These are phyloP conservation scores for Pseudocercospora ulei DNA, from an alignment of 2,329 filamentous ascomycete species.

Conservation along the genomic window DNA sequence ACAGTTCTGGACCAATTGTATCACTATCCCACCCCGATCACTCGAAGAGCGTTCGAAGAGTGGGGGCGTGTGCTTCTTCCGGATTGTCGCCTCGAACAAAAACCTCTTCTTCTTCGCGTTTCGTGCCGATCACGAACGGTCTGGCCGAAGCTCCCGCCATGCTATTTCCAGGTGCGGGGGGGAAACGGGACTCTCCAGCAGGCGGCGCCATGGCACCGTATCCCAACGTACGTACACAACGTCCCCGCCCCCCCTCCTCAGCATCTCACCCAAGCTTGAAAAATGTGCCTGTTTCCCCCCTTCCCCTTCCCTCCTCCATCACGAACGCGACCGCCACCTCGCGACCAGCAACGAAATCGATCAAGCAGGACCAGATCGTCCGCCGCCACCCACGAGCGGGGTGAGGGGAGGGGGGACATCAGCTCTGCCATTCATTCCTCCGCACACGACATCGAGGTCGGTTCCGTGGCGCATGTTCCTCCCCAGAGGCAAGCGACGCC, in stretches of 20 bases:
- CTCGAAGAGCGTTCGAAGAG: conserved; percentile 46
- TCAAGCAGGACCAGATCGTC: conserved; percentile 52
- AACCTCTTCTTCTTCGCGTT: too few species aligned
- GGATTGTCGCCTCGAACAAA: conserved; percentile 36
- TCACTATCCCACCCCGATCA: conserved; percentile 53
- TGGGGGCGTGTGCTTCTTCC: conserved; percentile 49
- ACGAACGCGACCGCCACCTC: conserved; percentile 44
- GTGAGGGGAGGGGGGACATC: conserved; percentile 60
- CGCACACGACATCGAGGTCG: conserved; percentile 54
- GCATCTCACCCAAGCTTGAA: conserved; percentile 2
- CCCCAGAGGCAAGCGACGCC: conserved; percentile 53
- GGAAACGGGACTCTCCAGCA: too few species aligned
- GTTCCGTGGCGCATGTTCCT: conserved; percentile 65
- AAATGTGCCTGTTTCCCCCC: conserved; percentile 58
- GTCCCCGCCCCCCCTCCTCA: too few species aligned
- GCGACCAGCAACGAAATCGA: conserved; percentile 53
- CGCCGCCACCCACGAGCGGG: too few species aligned
- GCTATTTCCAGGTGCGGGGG: too few species aligned
- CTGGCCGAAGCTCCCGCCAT: too few species aligned
- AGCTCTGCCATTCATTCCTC: conserved; percentile 54
- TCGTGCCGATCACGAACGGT: too few species aligned
- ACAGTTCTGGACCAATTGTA: conserved; percentile 53
- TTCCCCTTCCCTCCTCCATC: conserved; percentile 51
- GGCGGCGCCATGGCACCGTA: too few species aligned
- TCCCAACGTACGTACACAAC: too few species aligned